A percentile compares a stretch with the other conserved stretches of the same genome.
Conservation (phyloP, 805 yeast species). For the Yarrowia sp. region DNA sequence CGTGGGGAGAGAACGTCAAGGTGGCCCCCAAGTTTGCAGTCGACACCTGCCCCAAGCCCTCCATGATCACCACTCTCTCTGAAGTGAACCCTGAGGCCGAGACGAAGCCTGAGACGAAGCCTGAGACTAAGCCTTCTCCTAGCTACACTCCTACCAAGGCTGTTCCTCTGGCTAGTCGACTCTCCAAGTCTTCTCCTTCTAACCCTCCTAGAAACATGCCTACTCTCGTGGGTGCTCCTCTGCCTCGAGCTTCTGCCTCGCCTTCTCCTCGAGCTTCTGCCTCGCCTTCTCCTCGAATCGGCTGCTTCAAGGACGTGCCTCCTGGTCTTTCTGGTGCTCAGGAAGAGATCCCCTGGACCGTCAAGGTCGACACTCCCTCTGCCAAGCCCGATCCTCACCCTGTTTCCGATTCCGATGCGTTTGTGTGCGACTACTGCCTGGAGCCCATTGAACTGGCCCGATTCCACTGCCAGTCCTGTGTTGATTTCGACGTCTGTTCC, state of each 20-base stretch:
- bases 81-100: no score
- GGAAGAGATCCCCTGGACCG: constrained; percentile 32
- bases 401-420: not conserved
- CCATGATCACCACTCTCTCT: not conserved
- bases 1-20: constrained; percentile 24
- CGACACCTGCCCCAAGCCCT: no score
- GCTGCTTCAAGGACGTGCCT: constrained; percentile 32
- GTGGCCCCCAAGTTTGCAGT: not conserved
- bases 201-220: constrained; percentile 4
- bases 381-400: constrained; percentile 11
- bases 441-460: constrained; percentile 53
- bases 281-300: not conserved
- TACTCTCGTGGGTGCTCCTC: not conserved
- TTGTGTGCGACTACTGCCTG: constrained; percentile 25
- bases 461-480: constrained; percentile 58
- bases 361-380: constrained; percentile 19
- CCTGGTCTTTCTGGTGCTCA: constrained; percentile 31
- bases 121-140: not conserved
- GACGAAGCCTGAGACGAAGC: not conserved
- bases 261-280: not conserved
- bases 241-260: not conserved
- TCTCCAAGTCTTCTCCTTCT: constrained; percentile 17
- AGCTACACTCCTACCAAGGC: no score
- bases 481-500: constrained; percentile 59
- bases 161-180: not conserved